Evolutionary conservation across 306 rosid species (phyloP), one percentile per base, ranked within the genome.

Genomic region (Quercus berberidifolia): DNA sequence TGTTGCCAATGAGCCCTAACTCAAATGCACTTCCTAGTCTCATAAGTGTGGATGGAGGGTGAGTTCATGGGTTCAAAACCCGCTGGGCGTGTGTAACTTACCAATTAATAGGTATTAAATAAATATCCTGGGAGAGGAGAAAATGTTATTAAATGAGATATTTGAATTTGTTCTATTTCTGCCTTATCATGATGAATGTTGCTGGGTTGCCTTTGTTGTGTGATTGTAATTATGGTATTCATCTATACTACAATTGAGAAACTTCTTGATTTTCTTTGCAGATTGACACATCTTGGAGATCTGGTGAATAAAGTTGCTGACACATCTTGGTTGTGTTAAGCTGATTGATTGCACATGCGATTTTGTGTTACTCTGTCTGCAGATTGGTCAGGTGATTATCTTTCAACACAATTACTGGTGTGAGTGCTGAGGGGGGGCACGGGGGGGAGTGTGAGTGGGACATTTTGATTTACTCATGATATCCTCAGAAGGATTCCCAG

Each of bases 321-420:
- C 85, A 81, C 89, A 88, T 84, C 79, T 74, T 86, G 97, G 93
- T 74, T 97, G 97, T 73, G 85, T 89, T 74, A 86, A 83, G 89
- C 88, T 94, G 81, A 85, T 92, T 80, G 92, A 88, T 82, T 94
- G 97, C 84, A 91, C 91, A 72, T 94, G 89, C 74, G 67, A 85
- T 82, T 90, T 94, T 81, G 80, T 94, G 81, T 81, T 82, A 63
- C 89, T 94, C 54, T 82, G 85, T 78, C 98, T 97, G 41, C 90
- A 86, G 85, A 85, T 85, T 84, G 94, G 97, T 80, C 93, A 94
- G 98, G 98, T 94, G 87, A 88, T 59, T 43, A 31, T 70, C 58
- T 79, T 70, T 73, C 33, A 69, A 41, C 28, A 49, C 55, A 63
- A 26, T 5, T 62, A 69, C 3, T 69, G 23, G 55, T 74, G 7